phyloP scores from a whole-genome alignment of 306 rosid species.

The Prunus mume region DNA sequence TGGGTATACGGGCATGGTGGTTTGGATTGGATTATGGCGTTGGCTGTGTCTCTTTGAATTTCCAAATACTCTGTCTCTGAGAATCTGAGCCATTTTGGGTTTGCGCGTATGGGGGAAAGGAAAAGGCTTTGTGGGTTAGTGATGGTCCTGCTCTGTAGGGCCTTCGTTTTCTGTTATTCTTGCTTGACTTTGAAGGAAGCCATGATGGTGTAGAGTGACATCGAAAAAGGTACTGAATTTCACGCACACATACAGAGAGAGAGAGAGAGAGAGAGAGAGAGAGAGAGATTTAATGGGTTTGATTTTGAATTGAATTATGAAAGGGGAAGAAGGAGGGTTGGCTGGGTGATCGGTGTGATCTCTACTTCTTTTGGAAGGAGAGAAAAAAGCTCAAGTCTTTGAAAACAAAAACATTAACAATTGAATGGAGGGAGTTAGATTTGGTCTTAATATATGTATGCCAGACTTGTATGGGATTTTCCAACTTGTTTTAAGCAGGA shows the following conservation, averaged over 20 bases:
- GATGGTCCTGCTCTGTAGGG: slow-evolving; percentile 7
- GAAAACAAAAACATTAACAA: not conserved
- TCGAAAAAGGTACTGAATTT: slow-evolving; percentile 8
- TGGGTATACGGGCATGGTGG: slow-evolving; percentile 58
- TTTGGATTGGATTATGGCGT: slow-evolving; percentile 6
- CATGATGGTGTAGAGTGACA: not conserved
- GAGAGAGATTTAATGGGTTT: not conserved
- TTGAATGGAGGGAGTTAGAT: not conserved
- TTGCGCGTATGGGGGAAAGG: not conserved
- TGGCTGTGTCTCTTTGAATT: slow-evolving; percentile 38
- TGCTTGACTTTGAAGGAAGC: slow-evolving; percentile 61
- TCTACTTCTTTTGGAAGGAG: too few relatives aligned
- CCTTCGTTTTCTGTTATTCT: slow-evolving; percentile 27
- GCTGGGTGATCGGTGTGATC: too few relatives aligned
- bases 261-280: not conserved
- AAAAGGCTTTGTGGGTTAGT: slow-evolving; percentile 20
- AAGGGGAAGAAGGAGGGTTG: not conserved
- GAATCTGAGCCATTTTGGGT: slow-evolving; percentile 43
- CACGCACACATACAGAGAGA: not conserved
- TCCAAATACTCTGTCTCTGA: slow-evolving; percentile 46
- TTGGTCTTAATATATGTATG: not conserved
- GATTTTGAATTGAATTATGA: not conserved
- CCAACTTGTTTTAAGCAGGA: not conserved
- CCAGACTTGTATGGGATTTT: too few relatives aligned
- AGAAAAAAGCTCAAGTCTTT: not conserved